Evolutionary conservation across 2,329 filamentous ascomycete genomes (phyloP), one percentile per base, ranked within the genome.

Genomic region (Curvularia verruculosa): DNA sequence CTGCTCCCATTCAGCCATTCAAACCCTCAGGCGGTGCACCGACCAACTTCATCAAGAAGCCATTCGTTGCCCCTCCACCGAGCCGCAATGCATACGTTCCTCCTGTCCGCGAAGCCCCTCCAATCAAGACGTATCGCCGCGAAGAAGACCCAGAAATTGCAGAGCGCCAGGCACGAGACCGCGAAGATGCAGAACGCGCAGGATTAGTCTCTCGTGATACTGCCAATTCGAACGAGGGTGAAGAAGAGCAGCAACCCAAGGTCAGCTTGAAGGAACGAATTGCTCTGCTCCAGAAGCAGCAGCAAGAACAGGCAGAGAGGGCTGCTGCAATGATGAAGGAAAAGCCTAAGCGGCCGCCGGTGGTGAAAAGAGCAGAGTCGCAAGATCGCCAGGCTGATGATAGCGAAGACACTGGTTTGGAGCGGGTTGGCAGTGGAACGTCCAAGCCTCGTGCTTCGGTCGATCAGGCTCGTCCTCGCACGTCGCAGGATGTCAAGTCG

Each of bases 251-350:
- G 41, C 87, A 91, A 68, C 93, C 94, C 1, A 97, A 98, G 78
- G 90, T 92, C 54, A 97, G 91, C 66, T 77, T 99, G 60, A 99
- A 98, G 77, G 95, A 99, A 75, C 86, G 95, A 60, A 97, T 99
- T 78, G 95, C 95, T 26, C 81, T 96, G 50, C 82, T 99, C 15
- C 95, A 99, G 75, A 94, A 91, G 73, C 92, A 98, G 75, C 95
- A 99, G 77, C 82, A 91, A 73, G 95, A 98, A 72, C 91, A 95
- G 73, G 91, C 93, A 5, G 84, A 89, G 61, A 84, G 93, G 50
- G 90, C 94, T 77, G 90, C 90, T 77, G 90, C 90, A 7, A 86
- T 89, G 15, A 83, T 88, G 54, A 96, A 96, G 75, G 92, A 96
- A 69, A 96, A 96, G 77, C 88, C 91, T 10, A 96, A 93, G 79